Evolutionary conservation across 306 rosid species (phyloP).

Genomic region (Lathyrus tuberosus): DNA sequence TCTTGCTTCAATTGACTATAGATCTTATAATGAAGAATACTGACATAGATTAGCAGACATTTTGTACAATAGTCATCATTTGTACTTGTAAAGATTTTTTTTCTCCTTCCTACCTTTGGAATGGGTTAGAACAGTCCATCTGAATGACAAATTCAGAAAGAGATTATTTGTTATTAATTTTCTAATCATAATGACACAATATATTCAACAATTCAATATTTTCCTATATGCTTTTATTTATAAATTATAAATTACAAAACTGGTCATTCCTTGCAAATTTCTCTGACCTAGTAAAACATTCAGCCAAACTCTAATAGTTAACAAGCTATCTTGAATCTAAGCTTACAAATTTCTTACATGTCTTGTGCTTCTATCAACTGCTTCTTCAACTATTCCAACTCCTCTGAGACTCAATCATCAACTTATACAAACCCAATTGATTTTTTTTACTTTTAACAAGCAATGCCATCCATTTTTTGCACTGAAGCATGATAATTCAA

Average conservation of each 20-base stretch:
- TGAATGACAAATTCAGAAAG: background rate
- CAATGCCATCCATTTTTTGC: too few relatives aligned
- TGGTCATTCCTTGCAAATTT: background rate
- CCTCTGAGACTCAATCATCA: background rate
- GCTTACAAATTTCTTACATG: background rate
- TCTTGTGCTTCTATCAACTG: background rate
- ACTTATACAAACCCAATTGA: background rate
- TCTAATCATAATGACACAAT: constrained; percentile 15
- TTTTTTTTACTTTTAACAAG: too few relatives aligned
- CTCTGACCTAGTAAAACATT: background rate
- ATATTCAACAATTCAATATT: background rate
- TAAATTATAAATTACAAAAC: background rate
- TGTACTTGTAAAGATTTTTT: too few relatives aligned
- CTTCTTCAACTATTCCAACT: background rate
- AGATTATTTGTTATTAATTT: background rate
- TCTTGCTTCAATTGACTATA: background rate
- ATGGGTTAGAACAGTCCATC: background rate
- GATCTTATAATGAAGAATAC: background rate
- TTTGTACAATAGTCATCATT: too few relatives aligned
- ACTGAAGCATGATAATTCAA: too few relatives aligned
- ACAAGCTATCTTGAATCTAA: background rate
- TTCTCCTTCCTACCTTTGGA: background rate
- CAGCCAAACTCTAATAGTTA: background rate
- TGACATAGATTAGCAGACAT: background rate
- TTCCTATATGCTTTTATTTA: constrained; percentile 1